These are phyloP conservation scores for Hygrocybe punicea DNA, from an alignment of 768 basidiomycete genomes.

Conservation along the genomic window DNA sequence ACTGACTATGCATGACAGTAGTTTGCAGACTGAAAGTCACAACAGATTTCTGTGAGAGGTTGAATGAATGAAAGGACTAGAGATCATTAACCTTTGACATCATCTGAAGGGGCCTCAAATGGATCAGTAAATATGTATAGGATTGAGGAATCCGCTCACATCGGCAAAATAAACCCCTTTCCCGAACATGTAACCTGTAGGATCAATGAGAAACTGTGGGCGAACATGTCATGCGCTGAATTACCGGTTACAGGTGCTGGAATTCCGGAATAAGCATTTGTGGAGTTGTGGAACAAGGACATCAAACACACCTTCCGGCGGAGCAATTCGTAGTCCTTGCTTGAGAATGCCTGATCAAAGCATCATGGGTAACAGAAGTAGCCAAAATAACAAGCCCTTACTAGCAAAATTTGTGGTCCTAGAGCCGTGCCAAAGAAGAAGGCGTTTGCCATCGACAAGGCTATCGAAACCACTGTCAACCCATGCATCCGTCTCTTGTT, in stretches of 20 bases:
- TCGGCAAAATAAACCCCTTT: slow-evolving; percentile 67
- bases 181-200: slow-evolving; percentile 63
- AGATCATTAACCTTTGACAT: slow-evolving; percentile 51
- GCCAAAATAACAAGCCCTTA: slow-evolving; percentile 12
- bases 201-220: slow-evolving; percentile 25
- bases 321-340: slow-evolving; percentile 62
- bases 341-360: slow-evolving; percentile 47
- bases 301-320: slow-evolving; percentile 49
- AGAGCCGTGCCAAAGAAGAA: slow-evolving; percentile 64
- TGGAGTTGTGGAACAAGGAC: neutral
- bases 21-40: slow-evolving; percentile 44
- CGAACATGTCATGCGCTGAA: neutral
- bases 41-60: neutral
- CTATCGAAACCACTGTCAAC: slow-evolving; percentile 44
- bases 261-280: neutral
- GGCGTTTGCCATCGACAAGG: slow-evolving; percentile 46
- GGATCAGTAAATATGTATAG: slow-evolving; percentile 3
- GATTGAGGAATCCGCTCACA: slow-evolving; percentile 32
- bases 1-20: slow-evolving; percentile 52
- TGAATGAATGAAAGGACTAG: neutral
- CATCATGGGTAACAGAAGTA: neutral
- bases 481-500: slow-evolving; percentile 37
- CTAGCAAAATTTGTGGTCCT: slow-evolving; percentile 62
- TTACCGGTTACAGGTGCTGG: slow-evolving; percentile 7
- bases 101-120: slow-evolving; percentile 41